Conservation (phyloP, 1,139 yeast species). For the Zygosaccharomyces pseudobailii region DNA sequence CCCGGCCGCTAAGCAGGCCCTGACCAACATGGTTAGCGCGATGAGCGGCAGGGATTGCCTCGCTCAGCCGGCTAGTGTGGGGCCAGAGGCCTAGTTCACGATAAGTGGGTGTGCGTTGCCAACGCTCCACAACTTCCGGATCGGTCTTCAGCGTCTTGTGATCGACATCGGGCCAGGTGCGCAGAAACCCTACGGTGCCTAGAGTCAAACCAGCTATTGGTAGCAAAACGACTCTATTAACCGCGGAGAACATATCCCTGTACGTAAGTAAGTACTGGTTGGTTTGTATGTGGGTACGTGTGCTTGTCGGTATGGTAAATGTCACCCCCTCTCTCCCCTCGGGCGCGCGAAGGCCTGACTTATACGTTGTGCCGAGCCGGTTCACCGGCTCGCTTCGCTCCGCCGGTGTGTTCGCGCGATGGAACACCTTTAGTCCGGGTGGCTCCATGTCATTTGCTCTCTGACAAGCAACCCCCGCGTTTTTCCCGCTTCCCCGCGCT, state of each 20-base stretch:
- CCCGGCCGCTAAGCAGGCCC: slow-evolving; percentile 60
- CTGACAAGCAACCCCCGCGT: not conserved
- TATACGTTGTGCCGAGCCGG: not conserved
- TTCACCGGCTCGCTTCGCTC: not conserved
- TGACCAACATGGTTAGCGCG: slow-evolving; percentile 58
- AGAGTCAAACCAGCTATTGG: slow-evolving; percentile 31
- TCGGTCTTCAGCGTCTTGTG: slow-evolving; percentile 8
- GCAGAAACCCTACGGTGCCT: slow-evolving; percentile 28
- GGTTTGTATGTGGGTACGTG: not conserved
- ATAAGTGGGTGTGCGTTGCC: not conserved
- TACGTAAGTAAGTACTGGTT: not conserved
- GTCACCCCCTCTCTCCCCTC: not conserved
- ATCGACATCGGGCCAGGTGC: slow-evolving; percentile 33
- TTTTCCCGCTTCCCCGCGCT: not conserved
- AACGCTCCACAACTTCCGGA: not conserved
- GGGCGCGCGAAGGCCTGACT: not conserved
- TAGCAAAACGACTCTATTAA: slow-evolving; percentile 21
- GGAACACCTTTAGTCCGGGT: not conserved
- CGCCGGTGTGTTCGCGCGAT: not conserved
- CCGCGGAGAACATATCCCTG: slow-evolving; percentile 3
- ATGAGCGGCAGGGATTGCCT: slow-evolving; percentile 56
- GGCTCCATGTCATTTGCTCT: not conserved
- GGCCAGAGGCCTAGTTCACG: slow-evolving; percentile 1
- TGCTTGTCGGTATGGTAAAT: not conserved
- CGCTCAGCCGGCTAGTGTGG: slow-evolving; percentile 25